These are phyloP conservation scores for Podospora bellae-mahoneyi DNA, from an alignment of 495 filamentous ascomycete species.

Conservation along the genomic window DNA sequence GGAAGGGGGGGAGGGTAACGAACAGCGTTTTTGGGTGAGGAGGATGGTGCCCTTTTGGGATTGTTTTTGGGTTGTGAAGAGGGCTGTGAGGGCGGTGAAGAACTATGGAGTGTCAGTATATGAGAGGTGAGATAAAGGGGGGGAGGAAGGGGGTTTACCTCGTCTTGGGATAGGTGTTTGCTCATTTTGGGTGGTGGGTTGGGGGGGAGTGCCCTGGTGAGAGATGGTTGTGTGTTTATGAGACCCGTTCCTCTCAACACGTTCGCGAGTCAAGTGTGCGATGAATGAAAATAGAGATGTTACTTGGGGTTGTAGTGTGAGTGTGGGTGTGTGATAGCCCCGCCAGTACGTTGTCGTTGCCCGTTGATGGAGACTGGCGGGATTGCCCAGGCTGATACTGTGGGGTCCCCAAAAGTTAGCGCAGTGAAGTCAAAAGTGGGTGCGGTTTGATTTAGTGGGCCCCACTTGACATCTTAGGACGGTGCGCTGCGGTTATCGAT, in stretches of 20 bases:
- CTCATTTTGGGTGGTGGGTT: slow-evolving; percentile 18
- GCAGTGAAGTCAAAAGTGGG: neutral
- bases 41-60: slow-evolving; percentile 73
- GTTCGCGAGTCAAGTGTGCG: neutral
- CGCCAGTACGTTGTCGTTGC: slow-evolving; percentile 17
- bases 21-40: slow-evolving; percentile 82
- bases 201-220: neutral
- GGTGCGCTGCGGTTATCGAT: neutral
- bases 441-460: neutral
- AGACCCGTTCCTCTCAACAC: neutral
- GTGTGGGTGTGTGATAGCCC: slow-evolving; percentile 9
- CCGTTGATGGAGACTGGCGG: slow-evolving; percentile 9
- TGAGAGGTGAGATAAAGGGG: slow-evolving; percentile 18
- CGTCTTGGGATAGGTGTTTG: slow-evolving; percentile 64
- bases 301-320: neutral
- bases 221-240: neutral
- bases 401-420: slow-evolving; percentile 2
- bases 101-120: slow-evolving; percentile 55
- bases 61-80: slow-evolving; percentile 66
- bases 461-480: neutral
- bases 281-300: neutral
- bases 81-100: slow-evolving; percentile 70
- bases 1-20: slow-evolving; percentile 23
- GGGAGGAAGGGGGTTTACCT: slow-evolving; percentile 48
- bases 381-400: neutral